phyloP scores from a whole-genome alignment of 2,329 filamentous ascomycete genomes.

The Ceratocystis ficicola region DNA sequence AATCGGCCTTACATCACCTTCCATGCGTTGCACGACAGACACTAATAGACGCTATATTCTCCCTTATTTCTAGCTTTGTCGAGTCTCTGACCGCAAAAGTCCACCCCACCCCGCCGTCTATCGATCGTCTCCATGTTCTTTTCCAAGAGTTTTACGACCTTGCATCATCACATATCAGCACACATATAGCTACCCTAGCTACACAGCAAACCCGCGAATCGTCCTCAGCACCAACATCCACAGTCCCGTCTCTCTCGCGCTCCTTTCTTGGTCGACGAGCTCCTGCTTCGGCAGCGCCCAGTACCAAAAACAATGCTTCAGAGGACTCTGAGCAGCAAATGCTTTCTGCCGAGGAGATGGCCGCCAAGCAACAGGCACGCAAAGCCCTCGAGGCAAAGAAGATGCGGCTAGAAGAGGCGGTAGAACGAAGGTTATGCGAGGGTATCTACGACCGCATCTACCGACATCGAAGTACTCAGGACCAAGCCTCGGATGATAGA shows the following conservation, averaged over 20 bases:
- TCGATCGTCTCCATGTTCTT: constrained; percentile 68
- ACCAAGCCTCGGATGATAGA: constrained; percentile 90
- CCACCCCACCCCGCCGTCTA: constrained; percentile 68
- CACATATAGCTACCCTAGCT: constrained; percentile 71
- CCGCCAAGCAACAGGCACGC: constrained; percentile 64
- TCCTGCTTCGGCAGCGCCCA: background rate
- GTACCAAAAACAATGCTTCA: background rate
- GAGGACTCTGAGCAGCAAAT: constrained; percentile 57
- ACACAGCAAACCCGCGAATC: constrained; percentile 59
- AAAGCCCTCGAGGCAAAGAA: constrained; percentile 68
- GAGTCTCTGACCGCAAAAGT: constrained; percentile 80
- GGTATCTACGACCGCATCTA: constrained; percentile 80
- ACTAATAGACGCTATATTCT: constrained; percentile 23
- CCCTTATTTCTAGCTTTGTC: constrained; percentile 57
- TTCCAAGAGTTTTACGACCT: constrained; percentile 90
- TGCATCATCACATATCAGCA: constrained; percentile 70
- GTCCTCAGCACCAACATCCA: constrained; percentile 30
- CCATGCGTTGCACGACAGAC: constrained; percentile 15
- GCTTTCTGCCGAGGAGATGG: constrained; percentile 77
- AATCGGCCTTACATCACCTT: too few relatives aligned
- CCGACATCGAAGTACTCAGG: constrained; percentile 79
- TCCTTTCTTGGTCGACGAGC: constrained; percentile 39
- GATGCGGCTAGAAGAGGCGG: constrained; percentile 70
- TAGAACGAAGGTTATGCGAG: constrained; percentile 76
- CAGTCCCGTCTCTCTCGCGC: constrained; percentile 39